Evolutionary conservation across 2,329 filamentous ascomycete genomes (phyloP).

Genomic region (Zymoseptoria passerinii): DNA sequence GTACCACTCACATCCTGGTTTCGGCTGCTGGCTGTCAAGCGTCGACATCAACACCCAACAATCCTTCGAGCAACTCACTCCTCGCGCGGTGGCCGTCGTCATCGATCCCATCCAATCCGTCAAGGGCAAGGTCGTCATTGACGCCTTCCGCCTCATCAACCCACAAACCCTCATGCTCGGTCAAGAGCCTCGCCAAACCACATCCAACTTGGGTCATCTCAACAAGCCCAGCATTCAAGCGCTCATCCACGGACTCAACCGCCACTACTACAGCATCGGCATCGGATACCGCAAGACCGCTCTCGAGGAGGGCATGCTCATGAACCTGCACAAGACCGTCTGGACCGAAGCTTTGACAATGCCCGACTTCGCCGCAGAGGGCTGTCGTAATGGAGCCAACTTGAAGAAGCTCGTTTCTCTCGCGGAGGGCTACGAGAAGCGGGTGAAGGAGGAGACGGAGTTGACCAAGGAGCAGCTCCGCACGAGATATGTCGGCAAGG

Average conservation of each 20-base stretch:
- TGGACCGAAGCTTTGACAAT: slow-evolving; percentile 98
- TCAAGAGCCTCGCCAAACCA: slow-evolving; percentile 94
- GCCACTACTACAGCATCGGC: slow-evolving; percentile 98
- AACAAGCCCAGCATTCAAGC: slow-evolving; percentile 99
- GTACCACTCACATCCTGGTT: slow-evolving; percentile 99
- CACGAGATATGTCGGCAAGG: slow-evolving; percentile 97
- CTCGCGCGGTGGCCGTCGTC: slow-evolving; percentile 92
- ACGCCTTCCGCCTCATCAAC: slow-evolving; percentile 97
- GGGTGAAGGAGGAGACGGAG: slow-evolving; percentile 97
- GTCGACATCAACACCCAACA: slow-evolving; percentile 99
- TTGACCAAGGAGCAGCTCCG: slow-evolving; percentile 95
- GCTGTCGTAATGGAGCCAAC: slow-evolving; percentile 74
- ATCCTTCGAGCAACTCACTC: slow-evolving; percentile 97
- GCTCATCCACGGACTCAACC: slow-evolving; percentile 92
- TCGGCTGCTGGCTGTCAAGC: slow-evolving; percentile 97
- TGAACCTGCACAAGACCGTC: slow-evolving; percentile 99
- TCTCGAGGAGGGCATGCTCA: slow-evolving; percentile 98
- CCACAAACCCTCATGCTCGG: slow-evolving; percentile 96
- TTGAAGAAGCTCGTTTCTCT: slow-evolving; percentile 81
- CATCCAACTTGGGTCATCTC: slow-evolving; percentile 91
- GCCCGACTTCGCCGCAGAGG: slow-evolving; percentile 87
- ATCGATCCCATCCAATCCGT: slow-evolving; percentile 98
- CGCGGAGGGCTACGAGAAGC: slow-evolving; percentile 95
- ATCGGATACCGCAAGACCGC: slow-evolving; percentile 97
- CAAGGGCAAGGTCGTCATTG: slow-evolving; percentile 98